Percentiles rank a stretch among this genome's conserved stretches.
phyloP scores from a whole-genome alignment of 257 asterid species.

The Fraxinus americana region DNA sequence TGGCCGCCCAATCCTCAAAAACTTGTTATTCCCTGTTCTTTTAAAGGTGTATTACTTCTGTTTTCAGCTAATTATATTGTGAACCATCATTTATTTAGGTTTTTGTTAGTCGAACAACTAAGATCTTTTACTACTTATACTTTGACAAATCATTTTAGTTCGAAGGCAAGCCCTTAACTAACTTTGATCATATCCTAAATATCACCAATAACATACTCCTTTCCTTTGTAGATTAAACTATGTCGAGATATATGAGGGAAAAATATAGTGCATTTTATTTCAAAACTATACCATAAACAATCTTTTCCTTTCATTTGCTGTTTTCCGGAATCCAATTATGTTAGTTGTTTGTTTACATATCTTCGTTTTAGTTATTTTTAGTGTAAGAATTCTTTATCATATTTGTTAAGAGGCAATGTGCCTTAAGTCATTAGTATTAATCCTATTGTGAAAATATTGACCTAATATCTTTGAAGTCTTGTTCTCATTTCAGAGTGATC shows the following conservation, averaged over 20 bases:
- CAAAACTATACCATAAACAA: neutral
- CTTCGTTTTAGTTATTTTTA: neutral
- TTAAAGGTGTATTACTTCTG: neutral
- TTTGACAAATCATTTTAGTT: constrained; percentile 6
- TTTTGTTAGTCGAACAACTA: constrained; percentile 18
- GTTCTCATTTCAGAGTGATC: constrained; percentile 82
- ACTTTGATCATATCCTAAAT: neutral
- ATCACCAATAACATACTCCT: neutral
- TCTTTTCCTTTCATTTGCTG: constrained; percentile 19
- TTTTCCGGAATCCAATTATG: constrained; percentile 14
- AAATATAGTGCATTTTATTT: constrained; percentile 18
- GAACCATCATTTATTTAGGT: constrained; percentile 9
- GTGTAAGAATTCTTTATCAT: constrained; percentile 7
- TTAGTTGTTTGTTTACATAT: constrained; percentile 3
- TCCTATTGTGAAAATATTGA: constrained; percentile 14
- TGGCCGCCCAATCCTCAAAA: neutral
- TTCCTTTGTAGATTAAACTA: neutral
- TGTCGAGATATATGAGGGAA: constrained; percentile 17
- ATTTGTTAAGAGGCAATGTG: constrained; percentile 18
- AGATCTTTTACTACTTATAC: constrained; percentile 6
- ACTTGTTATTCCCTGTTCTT: neutral
- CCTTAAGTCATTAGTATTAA: constrained; percentile 1
- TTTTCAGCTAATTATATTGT: neutral
- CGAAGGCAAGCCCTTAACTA: constrained; percentile 3
- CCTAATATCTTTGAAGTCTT: constrained; percentile 30